Conservation (phyloP, 441 rosid genomes). For the Syzygium syzygioides region DNA sequence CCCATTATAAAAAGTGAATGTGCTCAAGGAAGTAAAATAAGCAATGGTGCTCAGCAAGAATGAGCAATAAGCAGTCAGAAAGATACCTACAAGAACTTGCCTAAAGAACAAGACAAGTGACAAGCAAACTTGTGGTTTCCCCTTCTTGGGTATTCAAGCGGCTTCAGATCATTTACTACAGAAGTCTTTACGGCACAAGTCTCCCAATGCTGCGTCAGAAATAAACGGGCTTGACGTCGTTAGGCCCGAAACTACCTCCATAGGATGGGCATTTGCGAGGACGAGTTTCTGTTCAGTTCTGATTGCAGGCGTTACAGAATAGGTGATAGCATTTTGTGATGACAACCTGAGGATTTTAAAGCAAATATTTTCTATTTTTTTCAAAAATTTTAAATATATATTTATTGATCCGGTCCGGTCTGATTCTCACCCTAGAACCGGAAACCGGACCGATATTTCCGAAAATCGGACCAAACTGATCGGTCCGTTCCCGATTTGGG, state of each 20-base stretch:
- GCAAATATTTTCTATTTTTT: background rate
- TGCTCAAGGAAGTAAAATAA: background rate
- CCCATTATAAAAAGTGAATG: background rate
- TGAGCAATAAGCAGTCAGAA: background rate
- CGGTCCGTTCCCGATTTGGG: too few relatives aligned
- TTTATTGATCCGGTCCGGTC: too few relatives aligned
- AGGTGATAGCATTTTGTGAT: conserved; percentile 93
- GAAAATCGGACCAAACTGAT: too few relatives aligned
- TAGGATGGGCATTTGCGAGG: conserved; percentile 90
- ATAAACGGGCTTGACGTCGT: conserved; percentile 87
- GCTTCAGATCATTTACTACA: background rate
- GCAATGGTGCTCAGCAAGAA: background rate
- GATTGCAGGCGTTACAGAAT: conserved; percentile 87
- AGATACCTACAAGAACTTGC: background rate
- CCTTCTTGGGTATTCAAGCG: background rate
- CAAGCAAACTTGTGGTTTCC: background rate
- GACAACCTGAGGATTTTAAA: conserved; percentile 54
- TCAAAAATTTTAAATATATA: too few relatives aligned
- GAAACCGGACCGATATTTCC: too few relatives aligned
- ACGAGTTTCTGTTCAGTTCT: conserved; percentile 62
- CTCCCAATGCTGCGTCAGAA: conserved; percentile 26
- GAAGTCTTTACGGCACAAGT: fast-evolving
- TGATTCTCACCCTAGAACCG: too few relatives aligned
- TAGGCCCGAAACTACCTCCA: conserved; percentile 72
- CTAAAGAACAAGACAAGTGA: background rate